Evolutionary conservation across 768 basidiomycete species (phyloP).

Genomic region (Neoboletus brunneissimus): DNA sequence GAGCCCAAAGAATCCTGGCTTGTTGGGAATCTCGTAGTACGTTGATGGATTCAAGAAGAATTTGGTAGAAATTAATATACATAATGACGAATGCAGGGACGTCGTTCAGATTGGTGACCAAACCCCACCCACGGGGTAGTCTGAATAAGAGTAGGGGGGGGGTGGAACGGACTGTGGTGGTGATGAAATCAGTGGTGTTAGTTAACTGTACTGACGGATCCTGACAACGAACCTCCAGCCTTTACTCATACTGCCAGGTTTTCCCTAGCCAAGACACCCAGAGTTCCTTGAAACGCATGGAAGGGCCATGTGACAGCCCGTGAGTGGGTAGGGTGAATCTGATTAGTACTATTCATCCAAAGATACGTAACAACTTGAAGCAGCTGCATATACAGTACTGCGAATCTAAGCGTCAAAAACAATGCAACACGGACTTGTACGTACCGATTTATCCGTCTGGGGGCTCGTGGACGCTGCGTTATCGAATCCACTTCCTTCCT

Average conservation of each 20-base stretch:
- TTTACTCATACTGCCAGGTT: conserved; percentile 91
- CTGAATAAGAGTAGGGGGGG: conserved; percentile 63
- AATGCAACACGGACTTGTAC: too few species aligned
- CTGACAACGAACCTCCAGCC: conserved; percentile 53
- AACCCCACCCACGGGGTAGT: conserved; percentile 87
- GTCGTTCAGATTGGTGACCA: conserved; percentile 74
- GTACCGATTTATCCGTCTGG: too few species aligned
- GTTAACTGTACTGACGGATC: not conserved
- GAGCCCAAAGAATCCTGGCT: not conserved
- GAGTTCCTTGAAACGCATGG: conserved; percentile 58
- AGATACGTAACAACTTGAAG: too few species aligned
- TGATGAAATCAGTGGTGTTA: conserved; percentile 59
- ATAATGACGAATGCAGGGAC: conserved; percentile 93
- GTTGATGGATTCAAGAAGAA: conserved; percentile 81
- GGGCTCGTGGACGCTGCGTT: too few species aligned
- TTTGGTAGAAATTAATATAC: conserved; percentile 81
- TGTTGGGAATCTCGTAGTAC: conserved; percentile 93
- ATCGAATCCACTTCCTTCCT: too few species aligned
- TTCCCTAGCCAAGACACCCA: conserved; percentile 95
- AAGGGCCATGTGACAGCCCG: too few species aligned
- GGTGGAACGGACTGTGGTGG: conserved; percentile 81
- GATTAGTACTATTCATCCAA: too few species aligned
- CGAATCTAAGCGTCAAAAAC: too few species aligned
- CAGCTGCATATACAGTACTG: too few species aligned
- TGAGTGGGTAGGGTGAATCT: too few species aligned